Percentiles rank a stretch among this genome's conserved stretches.
Evolutionary conservation across 352 stramenopile genomes (phyloP).

Genomic region (Achlya hypogyna): DNA sequence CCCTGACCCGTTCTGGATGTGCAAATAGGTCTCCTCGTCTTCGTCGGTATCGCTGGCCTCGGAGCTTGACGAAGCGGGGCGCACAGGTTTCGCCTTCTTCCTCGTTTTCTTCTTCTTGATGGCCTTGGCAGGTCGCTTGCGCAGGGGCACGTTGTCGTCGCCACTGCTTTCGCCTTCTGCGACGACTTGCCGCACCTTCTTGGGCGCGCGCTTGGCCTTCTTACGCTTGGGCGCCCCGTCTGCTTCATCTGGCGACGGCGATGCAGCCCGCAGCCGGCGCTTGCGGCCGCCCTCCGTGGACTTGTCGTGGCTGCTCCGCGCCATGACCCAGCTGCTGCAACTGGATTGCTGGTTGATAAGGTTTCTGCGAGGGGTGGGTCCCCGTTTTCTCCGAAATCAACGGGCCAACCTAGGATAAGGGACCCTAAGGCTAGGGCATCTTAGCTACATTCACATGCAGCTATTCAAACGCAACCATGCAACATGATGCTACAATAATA

Average conservation of each 20-base stretch:
- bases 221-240: background rate
- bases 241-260: background rate
- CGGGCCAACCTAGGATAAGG: background rate
- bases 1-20: constrained; percentile 13
- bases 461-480: too few species aligned
- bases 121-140: too few species aligned
- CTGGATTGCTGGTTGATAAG: background rate
- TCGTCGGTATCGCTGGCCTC: background rate
- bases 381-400: background rate
- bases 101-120: too few species aligned
- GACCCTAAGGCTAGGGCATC: too few species aligned
- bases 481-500: too few species aligned
- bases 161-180: background rate
- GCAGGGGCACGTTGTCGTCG: too few species aligned
- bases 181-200: too few species aligned
- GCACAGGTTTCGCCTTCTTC: background rate
- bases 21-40: constrained; percentile 1
- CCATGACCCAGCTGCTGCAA: background rate
- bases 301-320: background rate
- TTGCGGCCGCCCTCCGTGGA: background rate
- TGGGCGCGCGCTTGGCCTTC: background rate
- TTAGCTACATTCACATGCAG: too few species aligned
- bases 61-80: background rate
- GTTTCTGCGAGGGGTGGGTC: background rate
- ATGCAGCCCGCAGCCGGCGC: background rate